Conservation (phyloP, 2,329 filamentous ascomycete species). For the Lasiodiplodia gonubiensis region DNA sequence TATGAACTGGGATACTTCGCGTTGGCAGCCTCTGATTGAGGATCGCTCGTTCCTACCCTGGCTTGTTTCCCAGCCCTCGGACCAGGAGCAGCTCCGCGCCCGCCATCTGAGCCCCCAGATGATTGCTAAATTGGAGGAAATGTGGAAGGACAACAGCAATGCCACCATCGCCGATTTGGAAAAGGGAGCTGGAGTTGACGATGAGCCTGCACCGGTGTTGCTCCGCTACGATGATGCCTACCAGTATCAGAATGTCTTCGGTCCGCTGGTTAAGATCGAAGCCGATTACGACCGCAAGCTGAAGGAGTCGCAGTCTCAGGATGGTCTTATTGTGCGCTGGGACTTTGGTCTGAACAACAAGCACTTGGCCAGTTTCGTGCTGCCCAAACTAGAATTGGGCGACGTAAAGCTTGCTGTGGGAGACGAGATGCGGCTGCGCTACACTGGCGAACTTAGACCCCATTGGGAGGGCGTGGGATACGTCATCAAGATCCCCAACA, state of each 20-base stretch:
- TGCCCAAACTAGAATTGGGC: constrained; percentile 95
- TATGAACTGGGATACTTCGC: constrained; percentile 99
- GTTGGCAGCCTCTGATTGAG: constrained; percentile 97
- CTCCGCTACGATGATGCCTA: constrained; percentile 96
- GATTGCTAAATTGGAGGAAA: constrained; percentile 94
- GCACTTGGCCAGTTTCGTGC: constrained; percentile 90
- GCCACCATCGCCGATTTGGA: constrained; percentile 92
- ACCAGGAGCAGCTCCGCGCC: constrained; percentile 94
- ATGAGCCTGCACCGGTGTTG: constrained; percentile 90
- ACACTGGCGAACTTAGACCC: constrained; percentile 89
- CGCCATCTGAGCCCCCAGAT: constrained; percentile 91
- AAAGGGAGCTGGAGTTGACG: constrained; percentile 88
- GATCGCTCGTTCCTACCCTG: constrained; percentile 93
- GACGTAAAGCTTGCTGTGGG: constrained; percentile 98
- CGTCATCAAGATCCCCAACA: constrained; percentile 99
- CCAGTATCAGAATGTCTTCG: constrained; percentile 99
- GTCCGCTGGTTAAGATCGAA: constrained; percentile 97
- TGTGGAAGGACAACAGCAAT: constrained; percentile 95
- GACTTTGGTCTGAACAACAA: constrained; percentile 97
- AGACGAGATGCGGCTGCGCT: constrained; percentile 97
- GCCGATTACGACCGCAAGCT: constrained; percentile 99
- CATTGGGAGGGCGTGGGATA: constrained; percentile 98
- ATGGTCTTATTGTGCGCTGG: constrained; percentile 93
- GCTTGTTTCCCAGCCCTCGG: constrained; percentile 87
- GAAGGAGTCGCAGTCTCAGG: constrained; percentile 97